Conservation (phyloP, 75 land plant genomes). For the Azolla pinnata region DNA sequence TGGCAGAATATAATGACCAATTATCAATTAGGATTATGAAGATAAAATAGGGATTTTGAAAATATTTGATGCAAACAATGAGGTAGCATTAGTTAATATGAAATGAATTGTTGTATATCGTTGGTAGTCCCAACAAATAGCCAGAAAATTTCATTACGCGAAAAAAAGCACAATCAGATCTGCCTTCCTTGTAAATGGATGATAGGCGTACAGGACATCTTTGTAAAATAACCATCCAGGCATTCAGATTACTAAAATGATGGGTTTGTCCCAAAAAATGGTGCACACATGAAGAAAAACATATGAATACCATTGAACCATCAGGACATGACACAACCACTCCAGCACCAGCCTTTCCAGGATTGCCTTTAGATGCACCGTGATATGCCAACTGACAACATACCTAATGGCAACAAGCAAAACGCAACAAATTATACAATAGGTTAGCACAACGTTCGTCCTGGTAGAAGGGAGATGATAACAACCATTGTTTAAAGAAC, state of each 20-base stretch:
- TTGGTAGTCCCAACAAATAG: no score
- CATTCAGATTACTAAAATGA: background rate
- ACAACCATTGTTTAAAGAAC: no score
- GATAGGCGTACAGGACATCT: no score
- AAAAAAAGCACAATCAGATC: no score
- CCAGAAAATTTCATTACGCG: no score
- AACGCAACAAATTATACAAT: no score
- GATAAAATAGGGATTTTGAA: background rate
- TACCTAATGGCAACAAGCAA: no score
- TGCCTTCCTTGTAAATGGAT: no score
- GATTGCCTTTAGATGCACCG: conserved; percentile 10
- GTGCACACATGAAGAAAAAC: background rate
- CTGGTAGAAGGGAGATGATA: no score
- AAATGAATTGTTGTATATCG: no score
- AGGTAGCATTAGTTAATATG: background rate
- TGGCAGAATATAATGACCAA: background rate
- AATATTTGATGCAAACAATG: background rate
- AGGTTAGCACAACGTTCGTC: no score
- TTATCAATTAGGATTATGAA: background rate
- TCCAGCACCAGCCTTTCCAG: conserved; percentile 7
- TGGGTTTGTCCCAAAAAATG: background rate
- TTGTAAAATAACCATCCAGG: background rate
- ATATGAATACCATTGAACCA: conserved; percentile 8
- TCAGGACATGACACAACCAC: background rate
- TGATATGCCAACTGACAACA: conserved; percentile 6